A percentile compares a stretch with the other conserved stretches of the same genome.
phyloP scores from a whole-genome alignment of 2,329 filamentous ascomycete genomes.

The Sarocladium strictum region DNA sequence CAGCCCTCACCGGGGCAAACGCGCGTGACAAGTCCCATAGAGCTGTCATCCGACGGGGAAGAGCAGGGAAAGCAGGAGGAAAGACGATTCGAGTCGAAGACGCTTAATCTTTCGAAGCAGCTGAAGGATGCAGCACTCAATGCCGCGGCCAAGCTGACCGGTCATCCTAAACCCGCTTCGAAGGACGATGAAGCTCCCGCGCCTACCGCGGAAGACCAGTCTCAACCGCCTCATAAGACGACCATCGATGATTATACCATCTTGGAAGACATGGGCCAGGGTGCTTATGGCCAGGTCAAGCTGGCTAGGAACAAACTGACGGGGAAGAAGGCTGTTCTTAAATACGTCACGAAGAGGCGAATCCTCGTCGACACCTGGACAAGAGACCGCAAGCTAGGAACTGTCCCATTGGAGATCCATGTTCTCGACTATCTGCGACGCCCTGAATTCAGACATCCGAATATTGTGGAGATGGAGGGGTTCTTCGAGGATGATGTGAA shows the following conservation, averaged over 20 bases:
- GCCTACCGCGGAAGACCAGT: slow-evolving; percentile 25
- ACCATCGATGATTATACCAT: slow-evolving; percentile 86
- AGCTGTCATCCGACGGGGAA: slow-evolving; percentile 48
- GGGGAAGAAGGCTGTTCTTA: slow-evolving; percentile 83
- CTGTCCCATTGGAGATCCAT: slow-evolving; percentile 93
- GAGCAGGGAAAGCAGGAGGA: slow-evolving; percentile 39
- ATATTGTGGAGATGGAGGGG: slow-evolving; percentile 67
- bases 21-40: slow-evolving; percentile 48
- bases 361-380: slow-evolving; percentile 99
- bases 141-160: slow-evolving; percentile 48
- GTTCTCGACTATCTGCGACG: slow-evolving; percentile 87
- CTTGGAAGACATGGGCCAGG: slow-evolving; percentile 96
- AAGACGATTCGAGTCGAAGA: slow-evolving; percentile 32
- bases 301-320: slow-evolving; percentile 79
- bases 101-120: slow-evolving; percentile 47
- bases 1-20: slow-evolving; percentile 74
- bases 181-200: slow-evolving; percentile 25
- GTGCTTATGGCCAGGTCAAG: slow-evolving; percentile 96
- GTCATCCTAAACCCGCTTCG: slow-evolving; percentile 23
- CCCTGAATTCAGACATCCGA: slow-evolving; percentile 60
- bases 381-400: slow-evolving; percentile 83
- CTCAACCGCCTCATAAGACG: slow-evolving; percentile 57
- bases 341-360: slow-evolving; percentile 94
- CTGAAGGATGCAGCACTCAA: slow-evolving; percentile 50
- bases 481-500: slow-evolving; percentile 79